Conservation (phyloP, 257 asterid genomes). For the Capsicum chinense region DNA sequence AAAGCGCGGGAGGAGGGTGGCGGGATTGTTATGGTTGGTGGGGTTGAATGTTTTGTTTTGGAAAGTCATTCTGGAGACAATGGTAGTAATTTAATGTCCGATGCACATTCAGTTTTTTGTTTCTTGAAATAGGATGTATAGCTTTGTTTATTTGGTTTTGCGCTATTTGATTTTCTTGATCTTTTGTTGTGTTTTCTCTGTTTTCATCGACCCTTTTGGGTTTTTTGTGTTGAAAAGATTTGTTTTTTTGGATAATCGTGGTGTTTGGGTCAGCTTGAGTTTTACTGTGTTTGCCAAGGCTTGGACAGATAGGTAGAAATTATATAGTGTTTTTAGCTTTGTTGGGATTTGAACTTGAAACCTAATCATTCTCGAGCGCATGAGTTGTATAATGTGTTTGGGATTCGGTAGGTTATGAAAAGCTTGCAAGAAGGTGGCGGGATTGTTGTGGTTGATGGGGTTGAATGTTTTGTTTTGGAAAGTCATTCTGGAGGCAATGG, state of each 20-base stretch:
- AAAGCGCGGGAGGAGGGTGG: background rate
- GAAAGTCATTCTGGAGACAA: background rate
- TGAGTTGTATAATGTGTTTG: background rate
- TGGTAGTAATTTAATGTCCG: background rate
- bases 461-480: background rate
- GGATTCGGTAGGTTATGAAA: background rate
- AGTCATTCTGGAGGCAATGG: background rate
- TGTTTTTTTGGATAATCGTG: background rate
- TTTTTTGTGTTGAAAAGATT: background rate
- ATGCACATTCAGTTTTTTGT: background rate
- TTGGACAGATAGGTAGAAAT: background rate
- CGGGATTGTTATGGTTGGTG: background rate
- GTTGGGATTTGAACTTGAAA: background rate
- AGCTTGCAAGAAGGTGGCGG: background rate
- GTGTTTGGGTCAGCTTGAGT: background rate
- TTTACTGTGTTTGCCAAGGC: background rate
- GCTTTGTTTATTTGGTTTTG: constrained; percentile 1
- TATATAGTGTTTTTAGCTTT: background rate
- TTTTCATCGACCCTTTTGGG: background rate
- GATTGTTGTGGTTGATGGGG: background rate
- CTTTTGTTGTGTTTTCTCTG: background rate
- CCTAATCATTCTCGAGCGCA: background rate
- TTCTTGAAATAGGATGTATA: constrained; percentile 14
- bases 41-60: background rate
- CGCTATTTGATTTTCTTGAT: background rate